Conservation (phyloP, 23 red algal species). For the Gracilaria caudata region DNA sequence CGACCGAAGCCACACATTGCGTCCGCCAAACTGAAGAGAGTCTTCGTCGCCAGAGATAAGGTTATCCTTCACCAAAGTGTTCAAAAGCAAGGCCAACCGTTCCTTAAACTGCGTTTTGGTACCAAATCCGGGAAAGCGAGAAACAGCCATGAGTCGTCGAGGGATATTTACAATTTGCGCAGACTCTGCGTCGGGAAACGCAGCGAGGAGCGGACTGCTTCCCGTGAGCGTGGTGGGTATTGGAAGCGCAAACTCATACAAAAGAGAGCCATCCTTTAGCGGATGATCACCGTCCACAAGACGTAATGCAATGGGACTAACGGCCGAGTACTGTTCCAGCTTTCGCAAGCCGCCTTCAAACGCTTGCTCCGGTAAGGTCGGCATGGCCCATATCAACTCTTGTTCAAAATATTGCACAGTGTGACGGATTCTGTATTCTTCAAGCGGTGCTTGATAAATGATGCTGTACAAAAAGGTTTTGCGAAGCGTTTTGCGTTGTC, state of each 20-base stretch:
- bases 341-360: slow-evolving; percentile 47
- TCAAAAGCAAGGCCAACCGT: not conserved
- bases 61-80: not conserved
- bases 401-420: not conserved
- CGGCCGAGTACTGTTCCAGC: slow-evolving; percentile 33
- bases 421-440: not conserved
- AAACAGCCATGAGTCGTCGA: slow-evolving; percentile 13
- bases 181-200: not conserved
- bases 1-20: slow-evolving; percentile 32
- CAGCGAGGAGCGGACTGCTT: not conserved
- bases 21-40: not conserved
- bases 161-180: not conserved
- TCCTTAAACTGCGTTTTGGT: not conserved
- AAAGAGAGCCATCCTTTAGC: not conserved
- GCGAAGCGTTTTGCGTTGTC: slow-evolving; percentile 10
- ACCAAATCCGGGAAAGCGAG: slow-evolving; percentile 21
- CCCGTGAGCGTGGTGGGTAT: slow-evolving; percentile 37
- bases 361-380: slow-evolving; percentile 13
- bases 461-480: not conserved
- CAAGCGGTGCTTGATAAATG: slow-evolving; percentile 25
- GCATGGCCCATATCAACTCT: slow-evolving; percentile 35
- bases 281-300: not conserved
- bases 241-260: slow-evolving; percentile 45
- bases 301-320: slow-evolving; percentile 26
- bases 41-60: not conserved